Evolutionary conservation across 305 asterid species (phyloP).

Genomic region (Fraxinus nigra): DNA sequence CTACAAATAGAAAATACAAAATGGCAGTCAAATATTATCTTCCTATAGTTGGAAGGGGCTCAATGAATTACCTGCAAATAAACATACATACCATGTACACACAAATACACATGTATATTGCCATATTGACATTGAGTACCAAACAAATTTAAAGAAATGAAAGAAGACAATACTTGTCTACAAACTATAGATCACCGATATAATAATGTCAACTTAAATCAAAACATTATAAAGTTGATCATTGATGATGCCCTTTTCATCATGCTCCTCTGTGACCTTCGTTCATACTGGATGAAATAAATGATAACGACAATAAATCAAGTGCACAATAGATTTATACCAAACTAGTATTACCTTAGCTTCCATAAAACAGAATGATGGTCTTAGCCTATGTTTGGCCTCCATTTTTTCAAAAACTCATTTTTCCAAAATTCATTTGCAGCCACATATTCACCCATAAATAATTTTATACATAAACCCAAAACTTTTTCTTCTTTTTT

Average conservation of each 20-base stretch:
- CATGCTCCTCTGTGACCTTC: background rate
- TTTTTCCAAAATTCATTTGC: background rate
- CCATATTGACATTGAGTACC: background rate
- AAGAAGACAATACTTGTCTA: background rate
- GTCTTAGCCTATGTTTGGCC: background rate
- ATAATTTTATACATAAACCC: background rate
- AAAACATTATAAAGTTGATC: background rate
- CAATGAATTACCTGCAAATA: background rate
- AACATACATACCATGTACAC: background rate
- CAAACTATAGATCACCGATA: background rate
- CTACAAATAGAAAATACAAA: background rate
- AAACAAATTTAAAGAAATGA: background rate
- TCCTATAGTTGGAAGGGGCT: background rate
- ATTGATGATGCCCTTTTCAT: background rate
- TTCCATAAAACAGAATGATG: background rate
- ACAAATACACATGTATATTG: background rate
- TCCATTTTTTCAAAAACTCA: background rate
- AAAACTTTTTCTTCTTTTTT: background rate
- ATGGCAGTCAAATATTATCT: background rate
- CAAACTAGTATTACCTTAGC: background rate
- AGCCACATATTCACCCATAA: background rate
- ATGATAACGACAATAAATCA: background rate
- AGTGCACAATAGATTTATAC: background rate
- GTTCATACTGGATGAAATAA: background rate
- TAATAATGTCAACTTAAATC: background rate